Evolutionary conservation across 768 basidiomycete species (phyloP).

Genomic region (Mycena galopus): DNA sequence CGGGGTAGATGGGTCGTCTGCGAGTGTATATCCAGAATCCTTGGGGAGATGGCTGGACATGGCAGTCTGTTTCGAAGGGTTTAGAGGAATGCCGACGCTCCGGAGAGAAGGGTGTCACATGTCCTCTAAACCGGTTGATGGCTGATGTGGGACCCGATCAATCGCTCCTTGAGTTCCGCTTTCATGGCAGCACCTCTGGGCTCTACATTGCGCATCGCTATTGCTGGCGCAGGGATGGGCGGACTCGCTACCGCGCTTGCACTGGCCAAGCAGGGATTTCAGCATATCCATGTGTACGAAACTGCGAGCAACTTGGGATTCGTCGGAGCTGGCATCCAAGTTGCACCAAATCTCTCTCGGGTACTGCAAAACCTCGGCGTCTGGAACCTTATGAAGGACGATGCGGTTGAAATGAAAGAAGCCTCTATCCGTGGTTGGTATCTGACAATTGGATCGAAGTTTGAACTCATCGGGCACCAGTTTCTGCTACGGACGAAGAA

Average conservation of each 20-base stretch:
- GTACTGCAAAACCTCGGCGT: slow-evolving; percentile 46
- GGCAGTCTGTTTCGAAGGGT: background rate
- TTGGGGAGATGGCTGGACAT: background rate
- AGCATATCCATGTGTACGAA: slow-evolving; percentile 47
- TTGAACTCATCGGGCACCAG: slow-evolving; percentile 21
- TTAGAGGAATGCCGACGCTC: background rate
- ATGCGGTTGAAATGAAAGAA: slow-evolving; percentile 45
- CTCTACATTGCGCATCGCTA: slow-evolving; percentile 30
- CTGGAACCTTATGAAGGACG: slow-evolving; percentile 41
- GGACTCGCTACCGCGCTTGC: slow-evolving; percentile 48
- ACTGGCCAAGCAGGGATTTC: slow-evolving; percentile 46
- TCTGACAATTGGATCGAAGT: background rate
- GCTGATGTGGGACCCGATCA: background rate
- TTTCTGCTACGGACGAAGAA: slow-evolving; percentile 44
- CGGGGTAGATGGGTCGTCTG: background rate
- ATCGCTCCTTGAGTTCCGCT: background rate
- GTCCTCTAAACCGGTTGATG: background rate
- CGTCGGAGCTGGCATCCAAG: slow-evolving; percentile 54
- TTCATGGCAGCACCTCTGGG: background rate
- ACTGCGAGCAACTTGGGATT: slow-evolving; percentile 45
- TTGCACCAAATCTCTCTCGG: slow-evolving; percentile 50
- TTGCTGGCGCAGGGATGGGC: slow-evolving; percentile 41
- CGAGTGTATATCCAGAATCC: background rate
- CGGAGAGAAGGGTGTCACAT: background rate
- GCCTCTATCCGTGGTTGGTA: slow-evolving; percentile 45